These are phyloP conservation scores for Eucalyptus rudis DNA, from an alignment of 345 rosid species.

Conservation along the genomic window DNA sequence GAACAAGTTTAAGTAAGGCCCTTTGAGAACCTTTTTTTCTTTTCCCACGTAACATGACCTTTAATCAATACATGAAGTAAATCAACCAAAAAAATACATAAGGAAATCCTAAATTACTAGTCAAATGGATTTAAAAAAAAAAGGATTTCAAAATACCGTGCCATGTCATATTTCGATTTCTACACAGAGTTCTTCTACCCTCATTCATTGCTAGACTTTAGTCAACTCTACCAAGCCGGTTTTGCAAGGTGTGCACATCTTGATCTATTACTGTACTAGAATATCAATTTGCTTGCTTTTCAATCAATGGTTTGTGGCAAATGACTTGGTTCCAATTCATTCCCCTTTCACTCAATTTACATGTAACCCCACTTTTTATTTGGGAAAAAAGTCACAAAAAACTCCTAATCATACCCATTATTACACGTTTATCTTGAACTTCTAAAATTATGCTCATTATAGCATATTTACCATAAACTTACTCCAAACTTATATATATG, in stretches of 20 bases:
- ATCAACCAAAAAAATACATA: too few species aligned
- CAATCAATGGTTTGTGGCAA: not conserved
- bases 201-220: not conserved
- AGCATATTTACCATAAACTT: too few species aligned
- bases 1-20: not conserved
- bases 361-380: not conserved
- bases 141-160: not conserved
- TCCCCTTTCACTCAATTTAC: not conserved
- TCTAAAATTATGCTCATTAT: too few species aligned
- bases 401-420: fast-evolving
- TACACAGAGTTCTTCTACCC: fast-evolving
- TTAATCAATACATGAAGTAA: not conserved
- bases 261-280: not conserved
- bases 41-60: too few species aligned
- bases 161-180: not conserved
- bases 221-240: fast-evolving
- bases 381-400: too few species aligned
- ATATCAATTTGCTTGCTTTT: not conserved
- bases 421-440: fast-evolving
- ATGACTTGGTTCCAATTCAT: not conserved
- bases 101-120: not conserved
- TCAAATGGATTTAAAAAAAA: not conserved
- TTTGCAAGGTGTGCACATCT: not conserved
- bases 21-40: not conserved
- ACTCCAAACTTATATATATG: too few species aligned